A percentile compares a stretch with the other conserved stretches of the same genome.
phyloP scores from a whole-genome alignment of 257 asterid species.

The Dorcoceras hygrometricum region DNA sequence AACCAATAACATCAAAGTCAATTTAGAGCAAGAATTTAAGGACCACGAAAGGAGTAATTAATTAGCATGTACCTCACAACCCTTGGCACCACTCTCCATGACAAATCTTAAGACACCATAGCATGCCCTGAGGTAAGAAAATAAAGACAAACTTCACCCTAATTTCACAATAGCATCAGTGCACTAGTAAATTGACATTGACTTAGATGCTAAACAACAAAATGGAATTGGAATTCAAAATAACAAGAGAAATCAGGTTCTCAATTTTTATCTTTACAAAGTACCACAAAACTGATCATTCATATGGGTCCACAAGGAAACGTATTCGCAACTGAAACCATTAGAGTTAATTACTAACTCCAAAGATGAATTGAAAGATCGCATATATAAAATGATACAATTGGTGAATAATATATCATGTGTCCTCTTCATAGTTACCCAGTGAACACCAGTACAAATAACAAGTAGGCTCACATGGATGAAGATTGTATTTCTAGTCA shows the following conservation, averaged over 20 bases:
- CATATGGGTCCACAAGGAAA: not conserved
- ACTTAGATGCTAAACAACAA: not conserved
- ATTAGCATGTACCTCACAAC: constrained; percentile 46
- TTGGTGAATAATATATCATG: not conserved
- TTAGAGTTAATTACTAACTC: too few species aligned
- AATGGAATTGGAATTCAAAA: not conserved
- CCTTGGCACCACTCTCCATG: constrained; percentile 66
- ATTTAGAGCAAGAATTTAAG: not conserved
- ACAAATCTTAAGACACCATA: constrained; percentile 58
- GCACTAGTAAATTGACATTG: not conserved
- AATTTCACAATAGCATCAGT: not conserved
- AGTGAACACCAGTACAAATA: constrained; percentile 15
- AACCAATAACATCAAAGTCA: not conserved
- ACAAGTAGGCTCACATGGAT: not conserved
- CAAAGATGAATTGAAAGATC: not conserved
- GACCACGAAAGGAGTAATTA: not conserved
- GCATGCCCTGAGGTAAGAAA: constrained; percentile 43
- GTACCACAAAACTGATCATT: not conserved
- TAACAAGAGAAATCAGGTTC: too few species aligned
- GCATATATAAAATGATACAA: not conserved
- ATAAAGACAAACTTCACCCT: not conserved
- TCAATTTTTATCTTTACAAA: not conserved
- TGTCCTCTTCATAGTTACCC: constrained; percentile 16
- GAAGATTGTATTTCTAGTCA: constrained; percentile 5
- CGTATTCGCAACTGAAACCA: not conserved